Evolutionary conservation across 352 stramenopile species (phyloP).

Genomic region (Hyaloperonospora brassicae): DNA sequence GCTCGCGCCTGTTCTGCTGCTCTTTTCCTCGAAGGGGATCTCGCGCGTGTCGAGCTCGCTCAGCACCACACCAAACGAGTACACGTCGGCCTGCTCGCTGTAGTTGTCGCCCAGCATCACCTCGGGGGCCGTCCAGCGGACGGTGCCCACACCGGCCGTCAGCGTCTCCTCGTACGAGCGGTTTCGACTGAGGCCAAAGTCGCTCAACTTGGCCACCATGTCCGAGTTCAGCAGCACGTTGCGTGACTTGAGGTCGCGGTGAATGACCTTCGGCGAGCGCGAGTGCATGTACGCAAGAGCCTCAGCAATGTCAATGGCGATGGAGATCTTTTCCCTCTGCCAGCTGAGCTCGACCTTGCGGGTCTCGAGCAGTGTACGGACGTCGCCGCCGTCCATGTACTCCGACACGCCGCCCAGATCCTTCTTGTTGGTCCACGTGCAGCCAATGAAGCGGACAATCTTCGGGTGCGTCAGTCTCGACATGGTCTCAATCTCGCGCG

Average conservation of each 20-base stretch:
- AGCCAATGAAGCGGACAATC: slow-evolving; percentile 81
- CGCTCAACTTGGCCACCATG: slow-evolving; percentile 78
- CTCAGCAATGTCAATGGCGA: slow-evolving; percentile 76
- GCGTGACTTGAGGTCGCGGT: slow-evolving; percentile 77
- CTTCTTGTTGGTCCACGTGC: slow-evolving; percentile 72
- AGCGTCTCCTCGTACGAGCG: slow-evolving; percentile 82
- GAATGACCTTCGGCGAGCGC: slow-evolving; percentile 74
- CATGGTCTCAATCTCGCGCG: slow-evolving; percentile 80
- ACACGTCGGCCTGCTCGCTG: slow-evolving; percentile 80
- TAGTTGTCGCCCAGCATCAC: slow-evolving; percentile 87
- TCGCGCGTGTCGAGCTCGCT: slow-evolving; percentile 81
- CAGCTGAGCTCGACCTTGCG: slow-evolving; percentile 75
- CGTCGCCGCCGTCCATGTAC: slow-evolving; percentile 82
- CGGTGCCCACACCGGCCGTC: slow-evolving; percentile 72
- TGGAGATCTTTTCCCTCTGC: slow-evolving; percentile 76
- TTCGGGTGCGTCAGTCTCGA: slow-evolving; percentile 69
- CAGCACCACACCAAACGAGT: slow-evolving; percentile 84
- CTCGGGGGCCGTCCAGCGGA: slow-evolving; percentile 81
- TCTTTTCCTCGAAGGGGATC: slow-evolving; percentile 84
- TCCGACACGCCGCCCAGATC: slow-evolving; percentile 75
- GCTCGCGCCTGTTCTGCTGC: slow-evolving; percentile 44
- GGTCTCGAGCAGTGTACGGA: slow-evolving; percentile 77
- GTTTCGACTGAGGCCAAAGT: slow-evolving; percentile 78
- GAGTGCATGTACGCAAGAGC: slow-evolving; percentile 82
- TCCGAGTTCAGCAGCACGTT: slow-evolving; percentile 74